Evolutionary conservation across 1,139 yeast species (phyloP), one percentile per base, ranked within the genome.

Genomic region (Candida sojae): DNA sequence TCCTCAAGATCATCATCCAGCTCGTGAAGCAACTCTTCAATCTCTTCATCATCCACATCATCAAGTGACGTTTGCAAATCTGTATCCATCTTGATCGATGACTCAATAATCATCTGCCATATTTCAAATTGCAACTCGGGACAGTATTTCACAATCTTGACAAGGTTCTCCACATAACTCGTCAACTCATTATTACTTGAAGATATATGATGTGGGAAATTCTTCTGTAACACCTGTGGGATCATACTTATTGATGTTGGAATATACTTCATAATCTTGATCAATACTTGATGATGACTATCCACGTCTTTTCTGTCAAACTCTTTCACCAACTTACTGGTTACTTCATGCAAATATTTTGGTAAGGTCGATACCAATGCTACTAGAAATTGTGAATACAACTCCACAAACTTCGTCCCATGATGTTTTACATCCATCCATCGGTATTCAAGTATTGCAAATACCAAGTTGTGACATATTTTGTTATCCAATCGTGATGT

Each of bases 41-140:
- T 81, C 50, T 84, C 89, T 48, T 88, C 96, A 60, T 89, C 96
- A 52, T 75, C 80, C 48, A 86, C 72, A 55, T 89, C 96, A 56
- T 89, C 96, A 53, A 88, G 68, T 59, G 88, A 96, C 59, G 89
- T 91, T 61, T 90, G 97, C 51, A 92, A 73, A 65, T 91, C 98
- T n/a, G 92, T 97, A 67, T 93, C 99, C 41, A 93, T 73, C 57
- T 90, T 88, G 52, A 93, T 90, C 48, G 89, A 79, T 54, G 84
- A 81, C 64, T 92, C 97, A 40, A 90, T 72, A 23, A 92, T 75
- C 49, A 89, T 68, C 29, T 86, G 86, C 97, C 97, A 92, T 6
- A 88, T 77, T 47, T 83, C 82, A 55, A 80, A 79, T 56, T 83
- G 81, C 53, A 90, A 71, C 57, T 90, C 97, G 5, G 84, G 82